Evolutionary conservation across 2,329 filamentous ascomycete genomes (phyloP).

Genomic region (Phialemonium atrogriseum): DNA sequence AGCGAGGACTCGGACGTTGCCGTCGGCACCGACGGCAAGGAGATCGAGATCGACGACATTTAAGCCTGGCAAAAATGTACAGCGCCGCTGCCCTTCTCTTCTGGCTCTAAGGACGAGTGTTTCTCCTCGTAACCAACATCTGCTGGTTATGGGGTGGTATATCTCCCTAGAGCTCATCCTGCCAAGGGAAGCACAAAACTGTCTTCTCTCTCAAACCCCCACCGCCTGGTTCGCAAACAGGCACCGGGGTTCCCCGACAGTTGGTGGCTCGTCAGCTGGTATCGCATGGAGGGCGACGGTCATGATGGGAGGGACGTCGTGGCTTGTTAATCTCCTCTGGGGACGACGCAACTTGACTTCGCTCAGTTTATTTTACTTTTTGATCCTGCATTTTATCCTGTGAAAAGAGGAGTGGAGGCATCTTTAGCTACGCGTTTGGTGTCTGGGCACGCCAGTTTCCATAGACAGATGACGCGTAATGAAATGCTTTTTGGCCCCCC

Average conservation of each 20-base stretch:
- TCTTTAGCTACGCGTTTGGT: neutral
- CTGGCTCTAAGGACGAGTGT: no score
- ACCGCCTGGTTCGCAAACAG: constrained; percentile 5
- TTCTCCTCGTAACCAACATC: no score
- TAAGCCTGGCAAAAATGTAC: constrained; percentile 34
- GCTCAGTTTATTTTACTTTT: constrained; percentile 16
- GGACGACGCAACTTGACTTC: constrained; percentile 6
- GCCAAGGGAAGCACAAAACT: constrained; percentile 34
- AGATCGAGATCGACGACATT: constrained; percentile 94
- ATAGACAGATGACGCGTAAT: no score
- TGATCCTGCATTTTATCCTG: constrained; percentile 3
- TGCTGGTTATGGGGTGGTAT: constrained; percentile 3
- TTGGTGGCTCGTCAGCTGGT: constrained; percentile 11
- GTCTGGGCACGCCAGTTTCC: no score
- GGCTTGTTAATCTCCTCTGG: constrained; percentile 22
- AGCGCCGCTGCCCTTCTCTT: constrained; percentile 9
- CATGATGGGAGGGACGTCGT: constrained; percentile 57
- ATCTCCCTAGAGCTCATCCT: no score
- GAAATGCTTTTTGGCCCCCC: no score
- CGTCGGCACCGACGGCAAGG: constrained; percentile 58
- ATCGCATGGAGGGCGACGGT: constrained; percentile 17
- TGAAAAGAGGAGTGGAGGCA: no score
- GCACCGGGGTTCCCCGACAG: constrained; percentile 18
- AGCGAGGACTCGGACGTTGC: constrained; percentile 43
- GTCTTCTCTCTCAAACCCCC: constrained; percentile 57